Percentiles rank a stretch among this genome's conserved stretches.
These are phyloP conservation scores for Phytopythium litorale DNA, from an alignment of 352 stramenopile genomes.

Conservation along the genomic window DNA sequence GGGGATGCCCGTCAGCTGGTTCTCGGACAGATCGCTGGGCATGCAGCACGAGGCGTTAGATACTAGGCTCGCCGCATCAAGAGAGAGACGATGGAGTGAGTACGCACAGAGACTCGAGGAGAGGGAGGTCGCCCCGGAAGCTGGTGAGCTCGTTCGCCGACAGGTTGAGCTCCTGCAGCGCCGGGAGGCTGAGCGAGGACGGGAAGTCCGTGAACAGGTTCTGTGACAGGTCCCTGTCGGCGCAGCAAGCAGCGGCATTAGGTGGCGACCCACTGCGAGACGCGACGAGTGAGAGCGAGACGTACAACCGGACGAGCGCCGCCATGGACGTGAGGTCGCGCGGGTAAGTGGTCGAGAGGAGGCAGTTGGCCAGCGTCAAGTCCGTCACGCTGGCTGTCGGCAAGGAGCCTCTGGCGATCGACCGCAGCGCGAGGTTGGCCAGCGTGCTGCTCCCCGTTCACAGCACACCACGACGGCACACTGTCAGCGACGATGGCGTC, in stretches of 20 bases:
- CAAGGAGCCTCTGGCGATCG: slow-evolving; percentile 31
- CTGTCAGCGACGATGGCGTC: not conserved
- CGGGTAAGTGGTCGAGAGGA: slow-evolving; percentile 39
- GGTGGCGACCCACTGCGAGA: not conserved
- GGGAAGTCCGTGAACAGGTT: slow-evolving; percentile 62
- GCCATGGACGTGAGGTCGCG: slow-evolving; percentile 47
- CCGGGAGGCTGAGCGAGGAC: slow-evolving; percentile 28
- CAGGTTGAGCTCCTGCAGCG: slow-evolving; percentile 44
- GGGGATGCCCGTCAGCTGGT: slow-evolving; percentile 42
- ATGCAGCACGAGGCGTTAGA: not conserved
- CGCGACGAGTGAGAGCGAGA: slow-evolving; percentile 4
- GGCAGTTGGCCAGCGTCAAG: slow-evolving; percentile 58
- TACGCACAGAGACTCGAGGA: slow-evolving; percentile 43
- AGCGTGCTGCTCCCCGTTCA: slow-evolving; percentile 19
- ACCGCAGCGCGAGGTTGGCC: slow-evolving; percentile 46
- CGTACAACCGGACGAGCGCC: slow-evolving; percentile 43
- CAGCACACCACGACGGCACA: not conserved
- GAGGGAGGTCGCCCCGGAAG: slow-evolving; percentile 37
- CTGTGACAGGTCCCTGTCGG: slow-evolving; percentile 46
- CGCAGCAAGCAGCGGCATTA: slow-evolving; percentile 3
- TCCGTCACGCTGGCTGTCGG: slow-evolving; percentile 31
- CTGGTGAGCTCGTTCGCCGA: slow-evolving; percentile 43
- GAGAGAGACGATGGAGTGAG: not conserved
- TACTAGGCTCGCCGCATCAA: not conserved
- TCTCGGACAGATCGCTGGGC: slow-evolving; percentile 44